These are phyloP conservation scores for Urochloa ruziziensis DNA, from an alignment of 176 grass and related monocot species.

Conservation along the genomic window DNA sequence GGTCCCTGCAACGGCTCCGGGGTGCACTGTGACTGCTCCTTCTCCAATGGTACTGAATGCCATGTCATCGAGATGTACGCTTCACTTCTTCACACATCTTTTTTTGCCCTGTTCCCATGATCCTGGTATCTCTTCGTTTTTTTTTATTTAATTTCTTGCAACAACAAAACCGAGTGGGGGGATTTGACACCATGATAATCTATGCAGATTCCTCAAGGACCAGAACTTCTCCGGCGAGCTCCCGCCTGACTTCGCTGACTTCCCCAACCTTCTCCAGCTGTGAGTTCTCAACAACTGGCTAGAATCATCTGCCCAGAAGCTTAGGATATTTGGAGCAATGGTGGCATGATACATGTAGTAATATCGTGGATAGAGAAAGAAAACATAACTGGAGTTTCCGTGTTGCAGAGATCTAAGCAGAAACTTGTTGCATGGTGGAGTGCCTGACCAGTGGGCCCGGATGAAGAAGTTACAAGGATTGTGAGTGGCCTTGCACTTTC, in stretches of 20 bases:
- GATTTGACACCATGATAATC: background rate
- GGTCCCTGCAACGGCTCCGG: conserved; percentile 39
- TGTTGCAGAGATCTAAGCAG: conserved; percentile 69
- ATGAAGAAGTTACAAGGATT: conserved; percentile 72
- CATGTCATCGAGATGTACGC: conserved; percentile 58
- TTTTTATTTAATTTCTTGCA: background rate
- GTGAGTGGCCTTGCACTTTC: conserved; percentile 55
- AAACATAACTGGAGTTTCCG: background rate
- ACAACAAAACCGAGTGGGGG: background rate
- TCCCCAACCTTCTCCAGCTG: conserved; percentile 70
- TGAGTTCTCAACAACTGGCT: conserved; percentile 37
- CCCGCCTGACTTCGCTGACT: conserved; percentile 61
- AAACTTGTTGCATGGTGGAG: conserved; percentile 57
- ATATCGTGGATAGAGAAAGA: background rate
- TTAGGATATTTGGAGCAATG: background rate
- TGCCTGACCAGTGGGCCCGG: conserved; percentile 61
- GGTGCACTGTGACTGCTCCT: conserved; percentile 72
- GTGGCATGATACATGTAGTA: background rate
- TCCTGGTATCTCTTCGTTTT: too few relatives aligned
- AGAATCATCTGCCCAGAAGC: background rate
- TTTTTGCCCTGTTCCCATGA: too few relatives aligned
- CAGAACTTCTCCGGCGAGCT: conserved; percentile 70
- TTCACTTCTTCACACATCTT: background rate
- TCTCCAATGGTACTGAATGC: conserved; percentile 51
- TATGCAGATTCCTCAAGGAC: conserved; percentile 45